These are phyloP conservation scores for Chamaenerion angustifolium DNA, from an alignment of 345 rosid species.

Conservation along the genomic window DNA sequence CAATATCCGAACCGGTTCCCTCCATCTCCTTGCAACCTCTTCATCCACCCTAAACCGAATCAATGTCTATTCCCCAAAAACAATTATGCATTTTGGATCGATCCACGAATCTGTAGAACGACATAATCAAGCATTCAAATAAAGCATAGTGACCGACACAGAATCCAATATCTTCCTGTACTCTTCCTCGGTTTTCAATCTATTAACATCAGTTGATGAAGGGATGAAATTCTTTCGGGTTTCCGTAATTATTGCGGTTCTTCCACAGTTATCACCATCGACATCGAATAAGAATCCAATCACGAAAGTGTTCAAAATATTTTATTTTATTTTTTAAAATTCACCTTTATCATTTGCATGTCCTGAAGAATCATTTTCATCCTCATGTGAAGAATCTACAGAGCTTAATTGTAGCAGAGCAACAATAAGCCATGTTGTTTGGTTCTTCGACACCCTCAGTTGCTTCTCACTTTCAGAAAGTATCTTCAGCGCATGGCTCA, in stretches of 20 bases:
- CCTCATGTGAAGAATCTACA: constrained; percentile 30
- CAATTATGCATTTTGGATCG: no score
- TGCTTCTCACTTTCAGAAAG: constrained; percentile 89
- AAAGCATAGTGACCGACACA: constrained; percentile 8
- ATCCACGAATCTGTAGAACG: no score
- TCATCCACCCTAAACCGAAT: no score
- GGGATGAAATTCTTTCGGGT: constrained; percentile 23
- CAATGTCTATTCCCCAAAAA: no score
- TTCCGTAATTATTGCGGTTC: constrained; percentile 39
- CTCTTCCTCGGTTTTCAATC: constrained; percentile 23
- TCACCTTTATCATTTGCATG: no score
- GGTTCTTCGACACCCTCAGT: constrained; percentile 71
- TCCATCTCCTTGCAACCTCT: no score
- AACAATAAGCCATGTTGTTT: constrained; percentile 92
- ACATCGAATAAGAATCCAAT: constrained; percentile 13
- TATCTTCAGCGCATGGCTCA: no score
- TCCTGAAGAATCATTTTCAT: constrained; percentile 10
- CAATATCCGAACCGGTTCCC: no score
- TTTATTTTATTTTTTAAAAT: no score
- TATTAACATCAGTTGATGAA: constrained; percentile 34
- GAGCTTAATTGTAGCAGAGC: constrained; percentile 81
- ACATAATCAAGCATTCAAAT: no score
- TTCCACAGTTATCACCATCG: constrained; percentile 29
- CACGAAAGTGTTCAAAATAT: constrained; percentile 9
- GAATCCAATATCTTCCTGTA: constrained; percentile 43